These are phyloP conservation scores for Austroboletus niveus DNA, from an alignment of 1,284 basidiomycete genomes.

Conservation along the genomic window DNA sequence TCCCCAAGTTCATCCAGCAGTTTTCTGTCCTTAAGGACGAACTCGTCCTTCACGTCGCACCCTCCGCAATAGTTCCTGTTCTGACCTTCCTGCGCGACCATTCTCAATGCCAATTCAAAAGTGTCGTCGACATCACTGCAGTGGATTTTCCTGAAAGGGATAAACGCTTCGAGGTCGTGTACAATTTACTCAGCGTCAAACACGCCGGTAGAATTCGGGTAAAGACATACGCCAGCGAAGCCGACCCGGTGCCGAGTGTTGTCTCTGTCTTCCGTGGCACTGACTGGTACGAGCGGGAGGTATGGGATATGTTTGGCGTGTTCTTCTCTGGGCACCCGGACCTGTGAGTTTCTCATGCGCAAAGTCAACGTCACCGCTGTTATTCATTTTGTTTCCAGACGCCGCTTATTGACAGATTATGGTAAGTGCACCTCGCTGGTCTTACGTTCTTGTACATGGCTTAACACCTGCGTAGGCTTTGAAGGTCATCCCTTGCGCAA, in stretches of 20 bases:
- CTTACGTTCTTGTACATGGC: slow-evolving; percentile 8
- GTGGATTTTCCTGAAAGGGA: slow-evolving; percentile 94
- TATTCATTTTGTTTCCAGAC: slow-evolving; percentile 44
- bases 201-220: slow-evolving; percentile 84
- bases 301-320: slow-evolving; percentile 98
- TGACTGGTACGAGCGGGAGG: slow-evolving; percentile 98
- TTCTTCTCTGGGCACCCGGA: slow-evolving; percentile 98
- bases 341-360: slow-evolving; percentile 55
- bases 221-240: slow-evolving; percentile 97
- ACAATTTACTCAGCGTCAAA: slow-evolving; percentile 87
- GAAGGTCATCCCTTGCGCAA: slow-evolving; percentile 98
- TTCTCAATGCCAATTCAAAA: slow-evolving; percentile 93
- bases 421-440: slow-evolving; percentile 46
- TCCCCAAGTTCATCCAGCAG: slow-evolving; percentile 95
- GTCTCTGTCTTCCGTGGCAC: slow-evolving; percentile 84
- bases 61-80: slow-evolving; percentile 80
- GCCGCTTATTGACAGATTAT: slow-evolving; percentile 98
- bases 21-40: slow-evolving; percentile 99
- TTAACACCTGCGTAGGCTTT: slow-evolving; percentile 61
- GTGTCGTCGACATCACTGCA: slow-evolving; percentile 90
- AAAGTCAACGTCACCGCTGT: slow-evolving; percentile 1
- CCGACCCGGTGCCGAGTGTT: slow-evolving; percentile 89
- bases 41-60: slow-evolving; percentile 86
- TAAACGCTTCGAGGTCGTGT: slow-evolving; percentile 97
- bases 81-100: slow-evolving; percentile 97